phyloP scores from a whole-genome alignment of 371 early-diverging fungal species.

The Mortierella sp. region DNA sequence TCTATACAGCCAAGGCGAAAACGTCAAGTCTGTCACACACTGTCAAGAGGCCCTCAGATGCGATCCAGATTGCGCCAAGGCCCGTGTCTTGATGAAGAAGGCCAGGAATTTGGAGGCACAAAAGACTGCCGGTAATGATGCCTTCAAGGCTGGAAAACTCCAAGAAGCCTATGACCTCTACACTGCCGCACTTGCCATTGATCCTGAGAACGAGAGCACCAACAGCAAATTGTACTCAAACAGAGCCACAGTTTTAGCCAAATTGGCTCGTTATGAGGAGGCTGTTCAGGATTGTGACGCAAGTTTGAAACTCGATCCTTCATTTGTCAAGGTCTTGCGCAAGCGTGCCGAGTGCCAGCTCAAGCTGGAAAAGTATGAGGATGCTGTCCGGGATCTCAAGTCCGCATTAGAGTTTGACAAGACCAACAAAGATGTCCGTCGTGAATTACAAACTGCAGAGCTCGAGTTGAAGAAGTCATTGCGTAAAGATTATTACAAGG shows the following conservation, averaged over 20 bases:
- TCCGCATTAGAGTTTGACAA: constrained; percentile 72
- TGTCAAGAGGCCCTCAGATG: constrained; percentile 80
- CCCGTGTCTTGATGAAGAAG: constrained; percentile 74
- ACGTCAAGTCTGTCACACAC: constrained; percentile 69
- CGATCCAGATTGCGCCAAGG: constrained; percentile 84
- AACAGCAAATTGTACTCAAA: constrained; percentile 83
- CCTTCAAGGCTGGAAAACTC: constrained; percentile 72
- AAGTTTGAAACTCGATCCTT: constrained; percentile 75
- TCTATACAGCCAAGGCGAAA: constrained; percentile 81
- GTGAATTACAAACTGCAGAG: constrained; percentile 76
- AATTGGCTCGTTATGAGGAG: constrained; percentile 73
- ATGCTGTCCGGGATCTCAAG: constrained; percentile 84
- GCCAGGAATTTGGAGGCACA: constrained; percentile 72
- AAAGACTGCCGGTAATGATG: constrained; percentile 83
- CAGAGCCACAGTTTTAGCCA: constrained; percentile 78
- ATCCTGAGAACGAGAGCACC: constrained; percentile 74
- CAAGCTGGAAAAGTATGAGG: constrained; percentile 84
- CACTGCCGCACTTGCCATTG: constrained; percentile 76
- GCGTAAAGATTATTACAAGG: constrained; percentile 94
- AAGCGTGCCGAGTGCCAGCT: constrained; percentile 83
- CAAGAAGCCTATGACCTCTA: constrained; percentile 81
- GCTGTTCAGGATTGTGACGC: constrained; percentile 78
- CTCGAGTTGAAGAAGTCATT: constrained; percentile 81
- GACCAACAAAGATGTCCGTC: constrained; percentile 75
- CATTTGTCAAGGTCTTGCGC: constrained; percentile 79